Evolutionary conservation across 225 moss, liverwort and hornwort genomes (phyloP).

Genomic region (Polytrichum commune): DNA sequence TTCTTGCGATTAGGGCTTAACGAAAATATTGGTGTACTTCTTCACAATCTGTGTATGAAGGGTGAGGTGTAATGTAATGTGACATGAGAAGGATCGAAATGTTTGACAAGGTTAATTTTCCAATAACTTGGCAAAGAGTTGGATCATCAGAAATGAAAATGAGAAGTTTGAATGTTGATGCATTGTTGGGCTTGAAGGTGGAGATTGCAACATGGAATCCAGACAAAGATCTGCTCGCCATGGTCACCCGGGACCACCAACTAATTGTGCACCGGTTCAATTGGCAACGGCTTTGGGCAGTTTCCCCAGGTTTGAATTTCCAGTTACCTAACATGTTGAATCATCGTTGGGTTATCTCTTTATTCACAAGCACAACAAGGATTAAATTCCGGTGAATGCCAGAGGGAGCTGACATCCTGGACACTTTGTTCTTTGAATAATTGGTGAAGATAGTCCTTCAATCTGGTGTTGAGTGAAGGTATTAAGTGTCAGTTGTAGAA

Average conservation of each 20-base stretch:
- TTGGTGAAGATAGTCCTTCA: no score
- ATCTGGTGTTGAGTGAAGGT: no score
- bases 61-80: background rate
- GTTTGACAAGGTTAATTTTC: background rate
- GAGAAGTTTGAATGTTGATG: constrained; percentile 12
- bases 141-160: background rate
- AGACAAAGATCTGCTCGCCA: constrained; percentile 94
- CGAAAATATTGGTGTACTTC: no score
- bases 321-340: no score
- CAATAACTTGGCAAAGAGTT: background rate
- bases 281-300: constrained; percentile 99
- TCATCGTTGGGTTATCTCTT: no score
- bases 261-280: constrained; percentile 96
- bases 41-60: background rate
- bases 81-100: background rate
- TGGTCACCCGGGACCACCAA: constrained; percentile 93
- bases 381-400: no score
- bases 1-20: background rate
- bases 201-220: constrained; percentile 92
- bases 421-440: no score
- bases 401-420: no score
- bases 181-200: constrained; percentile 40
- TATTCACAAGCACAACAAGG: no score
- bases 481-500: no score
- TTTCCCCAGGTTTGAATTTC: constrained; percentile 63